Evolutionary conservation across 108 stramenopile genomes (phyloP).

Genomic region (Tribonema minus): DNA sequence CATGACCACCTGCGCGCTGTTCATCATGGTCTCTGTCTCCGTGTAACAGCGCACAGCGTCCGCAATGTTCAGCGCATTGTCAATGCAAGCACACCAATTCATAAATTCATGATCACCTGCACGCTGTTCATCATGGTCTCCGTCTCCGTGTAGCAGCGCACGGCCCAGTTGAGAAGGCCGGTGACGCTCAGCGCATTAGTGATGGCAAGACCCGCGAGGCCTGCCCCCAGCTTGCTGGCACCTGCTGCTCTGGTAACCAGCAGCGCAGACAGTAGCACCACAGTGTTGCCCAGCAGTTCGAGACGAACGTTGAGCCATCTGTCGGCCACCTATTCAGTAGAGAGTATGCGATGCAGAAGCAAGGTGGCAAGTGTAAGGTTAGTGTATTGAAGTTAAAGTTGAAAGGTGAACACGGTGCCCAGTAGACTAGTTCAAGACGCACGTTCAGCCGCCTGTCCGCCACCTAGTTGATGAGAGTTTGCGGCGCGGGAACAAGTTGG

Average conservation of each 20-base stretch:
- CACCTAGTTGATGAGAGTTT: no score
- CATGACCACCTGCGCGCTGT: not conserved
- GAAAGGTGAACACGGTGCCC: no score
- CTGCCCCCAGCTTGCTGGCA: conserved; percentile 18
- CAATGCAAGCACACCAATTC: not conserved
- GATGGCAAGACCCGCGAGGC: conserved; percentile 43
- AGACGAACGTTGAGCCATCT: conserved; percentile 50
- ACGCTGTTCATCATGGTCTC: conserved; percentile 55
- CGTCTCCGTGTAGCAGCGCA: conserved; percentile 49
- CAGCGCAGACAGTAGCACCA: conserved; percentile 39
- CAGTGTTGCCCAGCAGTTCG: conserved; percentile 45
- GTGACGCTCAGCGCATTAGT: conserved; percentile 51
- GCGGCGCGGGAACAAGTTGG: no score
- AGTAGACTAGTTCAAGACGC: no score
- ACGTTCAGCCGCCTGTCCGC: no score
- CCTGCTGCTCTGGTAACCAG: conserved; percentile 23
- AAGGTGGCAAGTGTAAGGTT: no score
- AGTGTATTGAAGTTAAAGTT: no score
- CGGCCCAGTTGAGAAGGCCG: conserved; percentile 50
- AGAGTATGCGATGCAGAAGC: no score
- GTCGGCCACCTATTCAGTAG: conserved; percentile 48
- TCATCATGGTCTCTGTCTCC: conserved; percentile 54
- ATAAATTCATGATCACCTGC: no score
- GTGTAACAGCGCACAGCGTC: conserved; percentile 45
- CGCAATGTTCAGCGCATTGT: not conserved